A percentile compares a stretch with the other conserved stretches of the same genome.
phyloP scores from a whole-genome alignment of 179 eudicot species.

The Amaranthus tricolor region DNA sequence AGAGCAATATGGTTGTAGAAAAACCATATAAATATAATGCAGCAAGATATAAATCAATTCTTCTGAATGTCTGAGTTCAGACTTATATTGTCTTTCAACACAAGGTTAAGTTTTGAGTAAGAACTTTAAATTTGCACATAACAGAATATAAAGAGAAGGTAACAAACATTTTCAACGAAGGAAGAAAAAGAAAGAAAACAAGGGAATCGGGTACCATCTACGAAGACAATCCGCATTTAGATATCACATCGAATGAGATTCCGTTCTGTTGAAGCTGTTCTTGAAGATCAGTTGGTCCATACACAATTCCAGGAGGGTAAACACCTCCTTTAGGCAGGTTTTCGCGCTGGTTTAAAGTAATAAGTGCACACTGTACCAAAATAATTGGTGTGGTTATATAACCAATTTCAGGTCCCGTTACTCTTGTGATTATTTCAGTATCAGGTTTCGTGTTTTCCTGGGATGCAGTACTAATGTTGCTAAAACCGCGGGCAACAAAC shows the following conservation, averaged over 20 bases:
- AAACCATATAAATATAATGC: too few relatives aligned
- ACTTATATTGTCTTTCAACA: neutral
- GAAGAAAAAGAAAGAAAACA: neutral
- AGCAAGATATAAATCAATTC: neutral
- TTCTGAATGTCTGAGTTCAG: neutral
- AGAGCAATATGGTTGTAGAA: too few relatives aligned
- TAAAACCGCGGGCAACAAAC: slow-evolving; percentile 77
- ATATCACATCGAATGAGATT: slow-evolving; percentile 75
- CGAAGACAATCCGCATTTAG: slow-evolving; percentile 41
- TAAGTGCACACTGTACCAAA: slow-evolving; percentile 72
- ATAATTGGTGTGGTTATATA: slow-evolving; percentile 71
- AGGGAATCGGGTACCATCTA: slow-evolving; percentile 20
- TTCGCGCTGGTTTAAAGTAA: slow-evolving; percentile 49
- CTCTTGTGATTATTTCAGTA: slow-evolving; percentile 72
- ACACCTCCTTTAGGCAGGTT: slow-evolving; percentile 85
- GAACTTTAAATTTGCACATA: neutral
- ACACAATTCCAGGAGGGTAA: slow-evolving; percentile 73
- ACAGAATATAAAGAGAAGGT: neutral
- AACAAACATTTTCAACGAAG: neutral
- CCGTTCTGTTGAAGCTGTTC: slow-evolving; percentile 73
- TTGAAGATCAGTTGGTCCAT: slow-evolving; percentile 82
- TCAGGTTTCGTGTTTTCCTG: slow-evolving; percentile 48
- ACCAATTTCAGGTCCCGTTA: slow-evolving; percentile 86
- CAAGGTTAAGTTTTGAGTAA: neutral
- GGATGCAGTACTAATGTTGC: slow-evolving; percentile 32